Conservation (phyloP, 306 rosid genomes). For the Abrus pulchellus region DNA sequence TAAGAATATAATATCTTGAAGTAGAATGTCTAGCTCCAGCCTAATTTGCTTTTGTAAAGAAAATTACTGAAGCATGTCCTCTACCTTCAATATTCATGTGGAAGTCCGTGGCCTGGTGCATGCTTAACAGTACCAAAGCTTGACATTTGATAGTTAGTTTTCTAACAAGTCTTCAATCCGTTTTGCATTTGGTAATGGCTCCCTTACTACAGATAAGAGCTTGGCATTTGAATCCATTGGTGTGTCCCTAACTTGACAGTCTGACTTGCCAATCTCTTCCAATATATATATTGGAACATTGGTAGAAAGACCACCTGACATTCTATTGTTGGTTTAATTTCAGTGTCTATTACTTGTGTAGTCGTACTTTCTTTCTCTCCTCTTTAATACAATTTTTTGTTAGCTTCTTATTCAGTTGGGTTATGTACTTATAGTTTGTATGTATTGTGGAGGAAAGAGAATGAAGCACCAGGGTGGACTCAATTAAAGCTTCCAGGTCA, state of each 20-base stretch:
- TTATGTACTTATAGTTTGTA: constrained; percentile 50
- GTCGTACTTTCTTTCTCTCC: constrained; percentile 22
- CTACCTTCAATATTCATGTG: neutral
- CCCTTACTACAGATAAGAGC: constrained; percentile 11
- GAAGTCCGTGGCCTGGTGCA: neutral
- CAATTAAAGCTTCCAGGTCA: constrained; percentile 99
- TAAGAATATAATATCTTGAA: neutral
- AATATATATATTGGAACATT: constrained; percentile 1
- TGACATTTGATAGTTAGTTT: constrained; percentile 13
- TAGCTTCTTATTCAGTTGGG: constrained; percentile 34
- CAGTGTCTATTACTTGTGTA: neutral
- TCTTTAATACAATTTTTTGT: constrained; percentile 12
- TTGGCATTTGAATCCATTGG: constrained; percentile 4
- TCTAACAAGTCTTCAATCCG: neutral
- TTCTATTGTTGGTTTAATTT: constrained; percentile 26
- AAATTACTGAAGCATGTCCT: constrained; percentile 9
- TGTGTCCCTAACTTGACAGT: constrained; percentile 23
- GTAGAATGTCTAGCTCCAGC: constrained; percentile 14
- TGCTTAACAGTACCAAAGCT: neutral
- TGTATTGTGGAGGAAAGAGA: constrained; percentile 90
- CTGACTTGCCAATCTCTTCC: constrained; percentile 5
- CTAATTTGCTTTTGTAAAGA: constrained; percentile 1
- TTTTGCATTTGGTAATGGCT: neutral
- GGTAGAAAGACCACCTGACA: neutral
- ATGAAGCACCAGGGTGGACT: constrained; percentile 97